These are phyloP conservation scores for Xanthoceras sorbifolium DNA, from an alignment of 345 rosid species.

Conservation along the genomic window DNA sequence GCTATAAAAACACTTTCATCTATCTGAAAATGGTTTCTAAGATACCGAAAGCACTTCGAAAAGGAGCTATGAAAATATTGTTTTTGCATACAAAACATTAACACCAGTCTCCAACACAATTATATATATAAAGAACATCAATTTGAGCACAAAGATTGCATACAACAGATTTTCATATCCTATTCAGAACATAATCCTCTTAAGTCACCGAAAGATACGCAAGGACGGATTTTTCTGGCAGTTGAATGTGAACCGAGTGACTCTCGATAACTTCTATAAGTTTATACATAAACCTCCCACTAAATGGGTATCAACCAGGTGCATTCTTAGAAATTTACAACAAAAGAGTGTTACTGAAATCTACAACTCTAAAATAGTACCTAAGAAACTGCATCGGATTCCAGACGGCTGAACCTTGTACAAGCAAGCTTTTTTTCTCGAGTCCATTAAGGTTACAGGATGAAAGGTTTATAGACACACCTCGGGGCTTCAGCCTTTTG, in stretches of 20 bases:
- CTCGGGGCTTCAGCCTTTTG: neutral
- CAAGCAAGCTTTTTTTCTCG: neutral
- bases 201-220: neutral
- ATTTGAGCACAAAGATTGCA: neutral
- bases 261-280: neutral
- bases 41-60: neutral
- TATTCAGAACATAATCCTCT: neutral
- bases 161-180: neutral
- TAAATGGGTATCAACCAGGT: neutral
- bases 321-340: neutral
- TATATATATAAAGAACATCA: neutral
- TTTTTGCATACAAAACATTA: neutral
- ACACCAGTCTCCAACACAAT: neutral
- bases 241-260: neutral
- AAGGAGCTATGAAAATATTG: neutral
- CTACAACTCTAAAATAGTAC: conserved; percentile 22
- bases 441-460: neutral
- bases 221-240: neutral
- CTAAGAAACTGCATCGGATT: neutral
- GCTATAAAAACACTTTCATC: neutral
- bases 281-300: conserved; percentile 7
- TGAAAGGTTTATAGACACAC: conserved; percentile 9
- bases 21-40: neutral
- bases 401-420: neutral
- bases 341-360: conserved; percentile 3